These are phyloP conservation scores for Ilex aquifolium DNA, from an alignment of 257 asterid genomes.

Conservation along the genomic window DNA sequence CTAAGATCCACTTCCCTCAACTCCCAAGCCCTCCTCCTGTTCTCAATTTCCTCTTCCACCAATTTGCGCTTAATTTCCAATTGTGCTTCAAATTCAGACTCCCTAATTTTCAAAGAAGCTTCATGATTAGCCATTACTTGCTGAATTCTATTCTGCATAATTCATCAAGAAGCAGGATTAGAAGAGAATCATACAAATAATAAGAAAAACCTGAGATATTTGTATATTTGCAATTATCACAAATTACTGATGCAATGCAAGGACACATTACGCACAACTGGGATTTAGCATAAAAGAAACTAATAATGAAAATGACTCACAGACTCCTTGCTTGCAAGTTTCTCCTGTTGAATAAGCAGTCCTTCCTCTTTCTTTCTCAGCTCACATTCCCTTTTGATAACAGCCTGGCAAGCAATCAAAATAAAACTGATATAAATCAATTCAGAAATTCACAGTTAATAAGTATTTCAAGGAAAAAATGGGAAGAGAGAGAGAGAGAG, in stretches of 20 bases:
- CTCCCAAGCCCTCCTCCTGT: slow-evolving; percentile 78
- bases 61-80: slow-evolving; percentile 50
- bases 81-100: slow-evolving; percentile 61
- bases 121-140: slow-evolving; percentile 47
- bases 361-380: slow-evolving; percentile 76
- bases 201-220: background rate
- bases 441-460: background rate
- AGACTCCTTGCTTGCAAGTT: slow-evolving; percentile 57
- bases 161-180: slow-evolving; percentile 18
- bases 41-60: slow-evolving; percentile 64
- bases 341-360: slow-evolving; percentile 54
- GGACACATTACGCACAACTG: background rate
- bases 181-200: background rate
- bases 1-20: slow-evolving; percentile 79
- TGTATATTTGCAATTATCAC: background rate
- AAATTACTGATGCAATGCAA: slow-evolving; percentile 1
- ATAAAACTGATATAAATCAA: background rate
- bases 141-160: slow-evolving; percentile 52
- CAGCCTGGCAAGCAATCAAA: slow-evolving; percentile 38
- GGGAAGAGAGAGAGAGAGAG: background rate
- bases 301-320: slow-evolving; percentile 38
- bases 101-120: slow-evolving; percentile 47
- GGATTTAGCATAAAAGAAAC: too few relatives aligned
- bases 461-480: background rate
- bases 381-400: slow-evolving; percentile 47